phyloP scores from a whole-genome alignment of 176 grass and related monocot species.

The Cenchrus fungigraminus region DNA sequence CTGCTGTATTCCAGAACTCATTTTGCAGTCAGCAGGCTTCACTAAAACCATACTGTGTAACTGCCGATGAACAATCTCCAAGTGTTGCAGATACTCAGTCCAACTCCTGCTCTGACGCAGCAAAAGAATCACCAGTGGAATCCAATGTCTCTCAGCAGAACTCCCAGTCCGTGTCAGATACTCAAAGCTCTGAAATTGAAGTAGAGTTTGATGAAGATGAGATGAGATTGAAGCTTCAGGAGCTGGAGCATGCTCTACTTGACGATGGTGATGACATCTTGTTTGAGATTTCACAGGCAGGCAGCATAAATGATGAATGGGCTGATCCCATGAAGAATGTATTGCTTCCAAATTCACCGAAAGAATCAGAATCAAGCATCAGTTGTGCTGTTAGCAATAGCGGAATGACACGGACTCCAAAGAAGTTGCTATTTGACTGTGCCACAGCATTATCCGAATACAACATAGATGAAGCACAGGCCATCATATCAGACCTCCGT shows the following conservation, averaged over 20 bases:
- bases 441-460: slow-evolving; percentile 72
- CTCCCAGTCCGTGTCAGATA: slow-evolving; percentile 71
- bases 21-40: slow-evolving; percentile 64
- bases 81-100: slow-evolving; percentile 53
- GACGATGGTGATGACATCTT: slow-evolving; percentile 72
- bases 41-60: slow-evolving; percentile 54
- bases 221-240: slow-evolving; percentile 83
- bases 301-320: slow-evolving; percentile 73
- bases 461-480: slow-evolving; percentile 69
- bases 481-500: slow-evolving; percentile 82
- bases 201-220: slow-evolving; percentile 82
- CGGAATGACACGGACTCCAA: slow-evolving; percentile 70
- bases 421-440: slow-evolving; percentile 84
- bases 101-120: slow-evolving; percentile 54
- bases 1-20: slow-evolving; percentile 53
- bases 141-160: slow-evolving; percentile 81
- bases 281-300: slow-evolving; percentile 62
- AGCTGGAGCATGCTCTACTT: slow-evolving; percentile 85
- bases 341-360: slow-evolving; percentile 70
- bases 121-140: slow-evolving; percentile 56
- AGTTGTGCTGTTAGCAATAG: slow-evolving; percentile 68
- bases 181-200: slow-evolving; percentile 65
- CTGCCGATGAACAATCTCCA: slow-evolving; percentile 43
- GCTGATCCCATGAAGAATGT: slow-evolving; percentile 68
- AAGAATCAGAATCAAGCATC: slow-evolving; percentile 91